phyloP scores from a whole-genome alignment of 352 stramenopile genomes.

The Pythium sukuiense region DNA sequence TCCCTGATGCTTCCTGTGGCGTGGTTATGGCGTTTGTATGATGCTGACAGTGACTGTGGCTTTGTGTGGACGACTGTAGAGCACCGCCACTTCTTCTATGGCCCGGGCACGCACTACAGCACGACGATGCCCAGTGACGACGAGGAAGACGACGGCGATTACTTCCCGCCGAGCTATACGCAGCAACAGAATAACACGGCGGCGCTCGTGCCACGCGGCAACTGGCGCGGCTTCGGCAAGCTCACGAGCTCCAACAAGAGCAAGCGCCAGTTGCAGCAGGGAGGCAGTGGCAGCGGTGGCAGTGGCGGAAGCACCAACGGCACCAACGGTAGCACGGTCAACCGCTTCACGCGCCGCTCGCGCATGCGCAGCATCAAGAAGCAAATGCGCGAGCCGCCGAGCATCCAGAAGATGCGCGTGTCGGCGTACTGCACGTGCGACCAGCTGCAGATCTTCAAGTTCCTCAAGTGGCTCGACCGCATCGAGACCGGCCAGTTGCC shows the following conservation, averaged over 20 bases:
- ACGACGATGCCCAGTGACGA: conserved; percentile 44
- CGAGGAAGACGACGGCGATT: conserved; percentile 29
- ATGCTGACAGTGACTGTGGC: background rate
- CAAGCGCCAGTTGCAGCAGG: conserved; percentile 31
- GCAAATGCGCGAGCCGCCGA: conserved; percentile 65
- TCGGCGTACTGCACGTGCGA: conserved; percentile 87
- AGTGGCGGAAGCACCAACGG: conserved; percentile 13
- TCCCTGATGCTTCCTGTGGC: background rate
- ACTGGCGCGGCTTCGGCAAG: conserved; percentile 50
- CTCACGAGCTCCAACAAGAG: conserved; percentile 42
- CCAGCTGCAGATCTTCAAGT: conserved; percentile 82
- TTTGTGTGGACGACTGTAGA: conserved; percentile 22
- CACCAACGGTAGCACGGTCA: conserved; percentile 42
- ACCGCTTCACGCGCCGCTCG: conserved; percentile 73
- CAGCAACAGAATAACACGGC: conserved; percentile 11
- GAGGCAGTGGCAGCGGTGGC: conserved; percentile 22
- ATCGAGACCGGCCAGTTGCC: conserved; percentile 76
- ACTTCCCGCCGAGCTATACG: conserved; percentile 23
- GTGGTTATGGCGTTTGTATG: background rate
- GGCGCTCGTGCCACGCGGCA: conserved; percentile 47
- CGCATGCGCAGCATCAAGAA: conserved; percentile 87
- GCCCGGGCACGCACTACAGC: conserved; percentile 52
- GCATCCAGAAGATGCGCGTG: conserved; percentile 75
- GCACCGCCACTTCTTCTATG: conserved; percentile 62
- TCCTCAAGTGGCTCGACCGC: conserved; percentile 86